These are phyloP conservation scores for Clitopilus hobsonii DNA, from an alignment of 768 basidiomycete species.

Conservation along the genomic window DNA sequence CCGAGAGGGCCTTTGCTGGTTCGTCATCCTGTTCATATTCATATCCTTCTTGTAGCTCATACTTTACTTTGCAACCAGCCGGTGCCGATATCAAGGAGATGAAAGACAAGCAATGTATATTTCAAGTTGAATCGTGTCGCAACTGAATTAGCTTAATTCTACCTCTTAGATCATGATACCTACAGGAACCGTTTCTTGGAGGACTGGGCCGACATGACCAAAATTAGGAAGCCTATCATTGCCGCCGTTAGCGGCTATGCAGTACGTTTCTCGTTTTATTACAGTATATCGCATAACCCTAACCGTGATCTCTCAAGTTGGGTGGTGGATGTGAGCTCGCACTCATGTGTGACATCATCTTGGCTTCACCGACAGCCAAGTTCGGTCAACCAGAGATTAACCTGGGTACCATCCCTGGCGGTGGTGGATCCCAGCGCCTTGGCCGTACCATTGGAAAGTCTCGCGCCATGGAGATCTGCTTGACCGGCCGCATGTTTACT, in stretches of 20 bases:
- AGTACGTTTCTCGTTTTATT: slow-evolving; percentile 38
- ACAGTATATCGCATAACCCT: not conserved
- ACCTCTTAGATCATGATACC: slow-evolving; percentile 68
- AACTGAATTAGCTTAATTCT: not conserved
- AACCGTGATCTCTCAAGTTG: slow-evolving; percentile 46
- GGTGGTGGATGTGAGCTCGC: slow-evolving; percentile 97
- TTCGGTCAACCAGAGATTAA: slow-evolving; percentile 98
- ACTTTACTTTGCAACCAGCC: slow-evolving; percentile 45
- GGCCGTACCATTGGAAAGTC: slow-evolving; percentile 86
- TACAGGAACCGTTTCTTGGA: slow-evolving; percentile 84
- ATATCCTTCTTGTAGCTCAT: not conserved
- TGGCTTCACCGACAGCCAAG: slow-evolving; percentile 83
- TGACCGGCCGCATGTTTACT: slow-evolving; percentile 79
- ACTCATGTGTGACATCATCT: slow-evolving; percentile 93
- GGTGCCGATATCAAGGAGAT: slow-evolving; percentile 99
- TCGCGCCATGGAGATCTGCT: slow-evolving; percentile 88
- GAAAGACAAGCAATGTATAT: slow-evolving; percentile 90
- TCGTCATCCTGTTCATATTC: slow-evolving; percentile 19
- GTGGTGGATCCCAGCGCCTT: slow-evolving; percentile 91
- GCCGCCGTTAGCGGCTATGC: slow-evolving; percentile 96
- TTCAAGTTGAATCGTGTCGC: not conserved
- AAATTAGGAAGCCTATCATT: slow-evolving; percentile 87
- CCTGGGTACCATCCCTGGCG: slow-evolving; percentile 91
- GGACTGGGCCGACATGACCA: slow-evolving; percentile 72
- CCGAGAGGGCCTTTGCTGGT: slow-evolving; percentile 92